Evolutionary conservation across 768 basidiomycete genomes (phyloP), one percentile per base, ranked within the genome.

Genomic region (Megacollybia marginata): DNA sequence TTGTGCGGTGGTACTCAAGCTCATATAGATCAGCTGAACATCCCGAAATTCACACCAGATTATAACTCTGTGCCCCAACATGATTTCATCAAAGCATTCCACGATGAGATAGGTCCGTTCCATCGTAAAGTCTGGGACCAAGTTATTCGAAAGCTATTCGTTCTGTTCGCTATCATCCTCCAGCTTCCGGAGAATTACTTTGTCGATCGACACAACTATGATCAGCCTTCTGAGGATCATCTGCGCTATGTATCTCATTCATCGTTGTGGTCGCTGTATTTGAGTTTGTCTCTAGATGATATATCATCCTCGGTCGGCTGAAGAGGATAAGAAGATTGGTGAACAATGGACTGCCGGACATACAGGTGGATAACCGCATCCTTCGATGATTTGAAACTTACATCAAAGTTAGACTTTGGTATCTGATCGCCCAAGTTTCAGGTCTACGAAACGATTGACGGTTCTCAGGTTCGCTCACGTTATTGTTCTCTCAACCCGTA

Each of bases 181-280:
- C 73, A 77, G 49, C 60, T 76, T 33, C 75, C 74, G 9, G 74
- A 76, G 51, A 63, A 75, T n/a, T 60, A 69, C 6, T 57, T 76
- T 16, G 62, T 73, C 9, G 60, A 74, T 31, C 54, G 63, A 20
- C 74, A 76, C 54, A 58, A 62, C 2, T 75, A 67, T 36, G 62
- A 67, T 35, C 40, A 55, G 35, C 57, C 61, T 5, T 62, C 59
- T 36, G 64, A 67, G 45, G 67, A 68, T 50, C 65, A 68, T 48
- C 55, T 69, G 8, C 59, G 68, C 18, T 64, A 62, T 48, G 61
- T 68, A 49, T 12, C 16, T 34, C 10, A 31, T 38, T 44, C 2
- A 28, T 28, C 2, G 48, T 51, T 19, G 32, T 34, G 42, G 9
- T 16, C 44, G 20, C 4, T 46, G 16, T 28, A 13, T 47, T 38